Base-by-base conservation (phyloP, 208 protist species). In the Acanthamoeba lenticulata region DNA sequence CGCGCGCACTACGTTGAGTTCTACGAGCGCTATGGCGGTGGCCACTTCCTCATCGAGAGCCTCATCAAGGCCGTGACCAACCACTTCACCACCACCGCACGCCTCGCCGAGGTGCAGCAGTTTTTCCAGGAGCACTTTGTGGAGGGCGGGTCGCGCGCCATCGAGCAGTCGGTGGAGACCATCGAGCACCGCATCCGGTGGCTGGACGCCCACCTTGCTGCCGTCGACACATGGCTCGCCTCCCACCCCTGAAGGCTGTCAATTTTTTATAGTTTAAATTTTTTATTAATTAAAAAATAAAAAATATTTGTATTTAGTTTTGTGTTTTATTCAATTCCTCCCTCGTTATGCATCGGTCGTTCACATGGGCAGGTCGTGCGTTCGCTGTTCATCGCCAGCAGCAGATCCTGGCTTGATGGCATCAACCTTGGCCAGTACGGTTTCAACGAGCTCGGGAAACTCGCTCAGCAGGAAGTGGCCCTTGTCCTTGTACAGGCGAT, bases 1-100 rank as follows among this genome's bases (percentile, higher is more conserved):
- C 57, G 93, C 52, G 69, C 88, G 60, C 90, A 94, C 36, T 95
- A 52, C 42, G 49, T 13, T 13, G 57, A 34, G 29, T 94, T 97
- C 6, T 38, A 88, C 38, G 24, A 77, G 29, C 44, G 81, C 49
- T 90, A 90, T 27, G 79, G 83, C 29, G 19, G 38, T 7, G 92
- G 92, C 27, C 77, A 88, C 44, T 94, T 94, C 38, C 38, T 94
- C 34, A 74, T 94, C 29, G 62, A 79, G 40, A 42, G 19, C 40
- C 62, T 94, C 38, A 85, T 94, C 90, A 85, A 57, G 72, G 40
- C 90, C 4, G 90, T 94, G 7, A 7, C 69, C 90, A 44, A 36
- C 7, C 67, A 79, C 67, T 94, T 94, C 52, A 27, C 62, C 36
- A 86, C 69, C 13, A 11, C 83, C 0, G 45, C 34, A 6, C 44